Evolutionary conservation across 2,329 filamentous ascomycete genomes (phyloP).

Genomic region (Bipolaris victoriae): DNA sequence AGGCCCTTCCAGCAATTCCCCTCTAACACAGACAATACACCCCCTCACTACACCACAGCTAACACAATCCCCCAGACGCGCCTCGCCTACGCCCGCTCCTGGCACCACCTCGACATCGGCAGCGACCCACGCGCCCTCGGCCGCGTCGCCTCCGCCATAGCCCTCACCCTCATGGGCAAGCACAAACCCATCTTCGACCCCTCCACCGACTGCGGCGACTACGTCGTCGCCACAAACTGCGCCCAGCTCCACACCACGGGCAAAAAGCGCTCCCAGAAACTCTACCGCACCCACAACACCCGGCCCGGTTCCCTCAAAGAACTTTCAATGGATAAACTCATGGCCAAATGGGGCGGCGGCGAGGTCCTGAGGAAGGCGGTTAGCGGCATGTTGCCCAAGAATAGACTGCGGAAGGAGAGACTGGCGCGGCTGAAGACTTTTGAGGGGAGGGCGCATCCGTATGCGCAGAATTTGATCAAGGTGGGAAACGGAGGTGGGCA

Average conservation of each 20-base stretch:
- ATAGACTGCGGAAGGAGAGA: slow-evolving; percentile 84
- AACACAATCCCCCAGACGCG: slow-evolving; percentile 69
- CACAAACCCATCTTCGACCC: slow-evolving; percentile 98
- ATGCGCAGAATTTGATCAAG: slow-evolving; percentile 82
- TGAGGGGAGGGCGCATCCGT: slow-evolving; percentile 90
- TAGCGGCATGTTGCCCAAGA: slow-evolving; percentile 97
- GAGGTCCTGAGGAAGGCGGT: slow-evolving; percentile 93
- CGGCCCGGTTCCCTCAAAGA: slow-evolving; percentile 83
- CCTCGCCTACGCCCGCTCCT: slow-evolving; percentile 93
- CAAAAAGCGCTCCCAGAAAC: slow-evolving; percentile 91
- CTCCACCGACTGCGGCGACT: slow-evolving; percentile 98
- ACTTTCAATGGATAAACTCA: slow-evolving; percentile 94
- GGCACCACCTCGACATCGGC: slow-evolving; percentile 85
- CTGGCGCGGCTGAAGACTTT: slow-evolving; percentile 92
- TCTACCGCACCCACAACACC: slow-evolving; percentile 94
- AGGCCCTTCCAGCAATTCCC: neutral
- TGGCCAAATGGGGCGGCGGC: slow-evolving; percentile 89
- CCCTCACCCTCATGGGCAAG: slow-evolving; percentile 92
- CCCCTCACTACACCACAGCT: slow-evolving; percentile 4
- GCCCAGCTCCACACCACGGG: slow-evolving; percentile 85
- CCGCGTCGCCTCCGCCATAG: slow-evolving; percentile 86
- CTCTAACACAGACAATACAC: neutral
- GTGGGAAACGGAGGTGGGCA: slow-evolving; percentile 58
- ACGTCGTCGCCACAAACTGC: slow-evolving; percentile 93
- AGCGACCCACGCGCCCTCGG: slow-evolving; percentile 77